These are phyloP conservation scores for Ogataea minuta DNA, from an alignment of 805 yeast genomes.

Conservation along the genomic window DNA sequence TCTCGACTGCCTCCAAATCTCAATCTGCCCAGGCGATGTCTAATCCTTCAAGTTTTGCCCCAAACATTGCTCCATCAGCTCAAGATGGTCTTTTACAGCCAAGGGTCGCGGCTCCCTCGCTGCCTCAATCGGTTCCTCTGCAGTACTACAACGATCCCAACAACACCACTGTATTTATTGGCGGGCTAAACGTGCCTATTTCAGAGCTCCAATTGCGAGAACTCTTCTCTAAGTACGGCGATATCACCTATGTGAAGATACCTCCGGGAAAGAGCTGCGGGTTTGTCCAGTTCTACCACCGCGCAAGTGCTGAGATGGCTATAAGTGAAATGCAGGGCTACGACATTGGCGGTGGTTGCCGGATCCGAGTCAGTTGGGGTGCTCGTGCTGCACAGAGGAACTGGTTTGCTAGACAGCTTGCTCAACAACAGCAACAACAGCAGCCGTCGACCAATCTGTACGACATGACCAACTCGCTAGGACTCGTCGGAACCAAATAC, in stretches of 20 bases:
- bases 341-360: conserved; percentile 72
- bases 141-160: conserved; percentile 71
- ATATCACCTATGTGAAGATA: conserved; percentile 71
- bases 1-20: conserved; percentile 59
- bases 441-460: conserved; percentile 9
- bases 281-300: conserved; percentile 74
- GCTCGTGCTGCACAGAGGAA: conserved; percentile 48
- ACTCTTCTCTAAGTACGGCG: conserved; percentile 67
- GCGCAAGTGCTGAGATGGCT: conserved; percentile 83
- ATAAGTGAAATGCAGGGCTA: conserved; percentile 87
- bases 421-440: conserved; percentile 27
- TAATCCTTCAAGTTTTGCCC: conserved; percentile 2
- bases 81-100: conserved; percentile 14
- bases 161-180: conserved; percentile 76
- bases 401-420: conserved; percentile 35
- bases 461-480: conserved; percentile 24
- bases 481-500: conserved; percentile 24
- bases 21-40: conserved; percentile 10
- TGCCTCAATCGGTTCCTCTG: conserved; percentile 43
- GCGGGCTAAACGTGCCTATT: conserved; percentile 61
- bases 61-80: conserved; percentile 8
- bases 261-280: conserved; percentile 81
- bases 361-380: conserved; percentile 89
- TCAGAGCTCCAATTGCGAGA: conserved; percentile 60
- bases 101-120: conserved; percentile 25